Evolutionary conservation across 2,329 filamentous ascomycete species (phyloP).

Genomic region (Aspergillus flavus): DNA sequence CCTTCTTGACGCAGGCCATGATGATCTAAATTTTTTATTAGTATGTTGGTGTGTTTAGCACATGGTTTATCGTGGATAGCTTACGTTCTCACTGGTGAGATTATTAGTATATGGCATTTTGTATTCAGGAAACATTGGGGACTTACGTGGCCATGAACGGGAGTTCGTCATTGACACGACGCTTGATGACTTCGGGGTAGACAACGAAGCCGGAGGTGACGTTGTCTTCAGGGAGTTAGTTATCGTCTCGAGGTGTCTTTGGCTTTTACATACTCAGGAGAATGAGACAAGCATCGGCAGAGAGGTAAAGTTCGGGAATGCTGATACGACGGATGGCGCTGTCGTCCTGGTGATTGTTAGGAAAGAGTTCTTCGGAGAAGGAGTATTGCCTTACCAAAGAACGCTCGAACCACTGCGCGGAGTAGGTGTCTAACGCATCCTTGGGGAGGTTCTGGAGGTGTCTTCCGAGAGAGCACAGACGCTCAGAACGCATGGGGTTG

Average conservation of each 20-base stretch:
- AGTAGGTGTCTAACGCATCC: slow-evolving; percentile 67
- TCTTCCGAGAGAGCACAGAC: slow-evolving; percentile 61
- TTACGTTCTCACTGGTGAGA: slow-evolving; percentile 35
- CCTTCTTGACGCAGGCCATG: slow-evolving; percentile 74
- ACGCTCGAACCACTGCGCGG: slow-evolving; percentile 75
- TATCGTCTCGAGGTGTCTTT: not conserved
- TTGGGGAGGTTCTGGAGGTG: slow-evolving; percentile 57
- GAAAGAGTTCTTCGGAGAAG: not conserved
- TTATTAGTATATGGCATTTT: slow-evolving; percentile 20
- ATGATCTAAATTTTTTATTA: slow-evolving; percentile 62
- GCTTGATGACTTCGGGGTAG: slow-evolving; percentile 72
- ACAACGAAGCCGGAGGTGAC: slow-evolving; percentile 71
- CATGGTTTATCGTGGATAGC: slow-evolving; percentile 2
- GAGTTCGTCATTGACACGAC: slow-evolving; percentile 71
- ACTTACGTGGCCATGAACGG: slow-evolving; percentile 79
- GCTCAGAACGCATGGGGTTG: slow-evolving; percentile 59
- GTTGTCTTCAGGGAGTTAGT: slow-evolving; percentile 54
- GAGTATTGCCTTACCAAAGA: slow-evolving; percentile 53
- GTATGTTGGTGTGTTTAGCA: slow-evolving; percentile 10
- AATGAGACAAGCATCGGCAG: slow-evolving; percentile 62
- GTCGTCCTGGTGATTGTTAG: slow-evolving; percentile 58
- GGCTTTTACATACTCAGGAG: slow-evolving; percentile 34
- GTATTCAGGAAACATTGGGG: not conserved
- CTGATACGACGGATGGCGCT: slow-evolving; percentile 62
- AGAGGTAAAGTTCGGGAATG: slow-evolving; percentile 69